phyloP scores from a whole-genome alignment of 2,329 filamentous ascomycete genomes.

The Penicillium thymicola region DNA sequence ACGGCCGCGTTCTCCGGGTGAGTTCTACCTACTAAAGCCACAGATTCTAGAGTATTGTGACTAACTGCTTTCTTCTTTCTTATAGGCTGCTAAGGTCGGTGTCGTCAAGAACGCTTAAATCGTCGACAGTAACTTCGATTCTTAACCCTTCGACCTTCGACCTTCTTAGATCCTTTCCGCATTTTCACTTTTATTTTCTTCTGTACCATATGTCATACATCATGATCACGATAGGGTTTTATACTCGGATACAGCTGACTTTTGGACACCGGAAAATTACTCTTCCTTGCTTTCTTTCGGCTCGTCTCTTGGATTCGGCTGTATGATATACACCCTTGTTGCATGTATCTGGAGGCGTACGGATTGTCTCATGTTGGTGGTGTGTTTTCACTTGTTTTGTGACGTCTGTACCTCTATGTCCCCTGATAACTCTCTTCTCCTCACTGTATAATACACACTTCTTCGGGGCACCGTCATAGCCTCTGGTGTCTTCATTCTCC shows the following conservation, averaged over 20 bases:
- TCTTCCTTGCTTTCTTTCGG: conserved; percentile 21
- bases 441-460: conserved; percentile 32
- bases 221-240: conserved; percentile 27
- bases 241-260: conserved; percentile 22
- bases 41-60: neutral
- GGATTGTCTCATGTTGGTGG: conserved; percentile 28
- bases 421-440: conserved; percentile 32
- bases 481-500: conserved; percentile 13
- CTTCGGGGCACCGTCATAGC: conserved; percentile 10
- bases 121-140: conserved; percentile 5
- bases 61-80: conserved; percentile 12
- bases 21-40: conserved; percentile 17
- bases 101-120: conserved; percentile 75
- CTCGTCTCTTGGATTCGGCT: conserved; percentile 30
- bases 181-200: conserved; percentile 14
- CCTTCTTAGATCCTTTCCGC: neutral
- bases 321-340: conserved; percentile 35
- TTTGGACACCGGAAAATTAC: conserved; percentile 21
- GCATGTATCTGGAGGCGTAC: conserved; percentile 31
- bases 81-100: conserved; percentile 81
- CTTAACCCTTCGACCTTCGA: conserved; percentile 2
- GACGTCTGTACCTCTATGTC: conserved; percentile 16
- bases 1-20: conserved; percentile 77
- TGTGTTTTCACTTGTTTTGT: conserved; percentile 19
- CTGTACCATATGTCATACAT: conserved; percentile 38